Base-by-base conservation (phyloP, 305 asterid genomes). In the Solanum hybrid region DNA sequence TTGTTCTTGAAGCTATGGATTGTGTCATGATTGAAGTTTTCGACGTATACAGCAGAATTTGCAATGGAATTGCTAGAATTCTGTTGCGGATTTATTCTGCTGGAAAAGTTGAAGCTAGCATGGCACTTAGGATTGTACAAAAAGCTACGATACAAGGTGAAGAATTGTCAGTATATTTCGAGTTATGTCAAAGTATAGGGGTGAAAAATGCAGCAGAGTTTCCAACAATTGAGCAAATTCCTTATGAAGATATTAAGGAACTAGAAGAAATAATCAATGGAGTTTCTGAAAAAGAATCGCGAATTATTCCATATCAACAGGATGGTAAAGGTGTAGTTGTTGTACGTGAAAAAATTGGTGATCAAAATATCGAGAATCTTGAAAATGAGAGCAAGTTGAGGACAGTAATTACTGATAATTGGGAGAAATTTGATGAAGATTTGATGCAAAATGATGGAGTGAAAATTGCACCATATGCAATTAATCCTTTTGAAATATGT, bases 361-460 rank as follows among this genome's bases (percentile, higher is more conserved):
- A 71, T 69, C 34, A 71, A 1, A 81, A 26, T 26, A 14, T 24
- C 12, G 39, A 69, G 3, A 86, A 80, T 37, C 22, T 37, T 8
- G 87, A 83, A 28, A 13, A 84, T 0, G 6, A 71, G 31, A 92
- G 40, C 7, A 87, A 83, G n/a, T 26, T 93, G 39, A 91, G 84
- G 93, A 95, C 98, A 20, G 92, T 97, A 11, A 92, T 96, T 86
- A 96, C 98, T 0, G 92, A 96, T 10, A 40, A 93, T 1, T 97
- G 99, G 99, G 99, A 96, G 96, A 94, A n/a, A 24, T 96, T 96
- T 57, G 98, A 96, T 14, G 98, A 96, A 76, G 98, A 57, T 91
- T 88, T 77, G 5, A 91, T 14, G 40, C 81, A 73, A 9, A 20
- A 13, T 11, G 71, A 51, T 73, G 88, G 83, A n/a, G 73, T 42